Evolutionary conservation across 192 early-diverging fungal genomes (phyloP).

Genomic region (Entomortierella parvispora): DNA sequence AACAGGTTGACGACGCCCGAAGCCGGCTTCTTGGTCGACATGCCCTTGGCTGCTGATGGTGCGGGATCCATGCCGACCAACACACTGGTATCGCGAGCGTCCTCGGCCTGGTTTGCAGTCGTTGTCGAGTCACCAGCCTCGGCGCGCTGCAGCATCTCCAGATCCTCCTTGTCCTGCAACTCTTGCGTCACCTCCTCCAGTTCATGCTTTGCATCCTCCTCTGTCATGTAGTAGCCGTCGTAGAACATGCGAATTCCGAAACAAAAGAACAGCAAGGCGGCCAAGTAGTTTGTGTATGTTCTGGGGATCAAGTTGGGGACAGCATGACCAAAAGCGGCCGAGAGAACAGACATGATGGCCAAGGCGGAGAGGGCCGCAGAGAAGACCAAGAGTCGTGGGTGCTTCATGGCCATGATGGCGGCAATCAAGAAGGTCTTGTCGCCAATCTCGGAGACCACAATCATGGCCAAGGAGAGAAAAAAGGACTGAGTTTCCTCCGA

Average conservation of each 20-base stretch:
- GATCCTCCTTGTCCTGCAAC: slow-evolving; percentile 65
- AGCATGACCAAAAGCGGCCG: slow-evolving; percentile 91
- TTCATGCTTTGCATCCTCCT: slow-evolving; percentile 89
- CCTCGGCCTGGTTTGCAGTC: slow-evolving; percentile 27
- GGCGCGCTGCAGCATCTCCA: too few relatives aligned
- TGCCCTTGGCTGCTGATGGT: neutral
- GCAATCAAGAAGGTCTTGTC: slow-evolving; percentile 99
- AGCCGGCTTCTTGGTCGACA: slow-evolving; percentile 48
- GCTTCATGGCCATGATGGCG: slow-evolving; percentile 98
- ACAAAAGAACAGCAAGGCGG: slow-evolving; percentile 87
- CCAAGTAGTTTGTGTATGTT: slow-evolving; percentile 86
- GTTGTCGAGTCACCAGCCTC: slow-evolving; percentile 54
- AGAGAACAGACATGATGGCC: slow-evolving; percentile 94
- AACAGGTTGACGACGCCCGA: slow-evolving; percentile 75
- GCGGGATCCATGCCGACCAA: neutral
- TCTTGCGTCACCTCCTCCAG: slow-evolving; percentile 92
- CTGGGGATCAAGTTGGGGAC: slow-evolving; percentile 89
- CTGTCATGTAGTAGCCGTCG: slow-evolving; percentile 89
- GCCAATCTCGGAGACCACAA: slow-evolving; percentile 96
- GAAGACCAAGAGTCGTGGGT: slow-evolving; percentile 92
- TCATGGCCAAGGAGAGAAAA: slow-evolving; percentile 82
- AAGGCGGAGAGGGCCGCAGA: slow-evolving; percentile 88
- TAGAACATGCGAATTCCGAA: slow-evolving; percentile 92
- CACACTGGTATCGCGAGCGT: slow-evolving; percentile 29
- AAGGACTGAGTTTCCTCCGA: slow-evolving; percentile 58